phyloP scores from a whole-genome alignment of 768 basidiomycete genomes.

The Gautieria morchelliformis region DNA sequence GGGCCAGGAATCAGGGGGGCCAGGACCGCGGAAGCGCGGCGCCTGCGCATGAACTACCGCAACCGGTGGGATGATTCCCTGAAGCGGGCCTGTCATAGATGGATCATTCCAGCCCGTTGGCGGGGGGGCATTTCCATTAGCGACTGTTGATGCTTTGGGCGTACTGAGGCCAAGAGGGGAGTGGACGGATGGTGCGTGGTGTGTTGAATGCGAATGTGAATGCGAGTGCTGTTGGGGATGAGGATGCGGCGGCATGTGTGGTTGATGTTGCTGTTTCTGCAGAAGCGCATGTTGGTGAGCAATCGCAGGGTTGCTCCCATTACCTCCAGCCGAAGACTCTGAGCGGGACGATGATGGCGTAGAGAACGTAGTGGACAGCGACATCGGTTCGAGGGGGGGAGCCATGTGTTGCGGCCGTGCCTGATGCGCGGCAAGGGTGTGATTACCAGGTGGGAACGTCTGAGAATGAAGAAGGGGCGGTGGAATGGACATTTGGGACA shows the following conservation, averaged over 20 bases:
- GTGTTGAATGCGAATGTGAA: slow-evolving; percentile 1
- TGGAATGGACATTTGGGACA: slow-evolving; percentile 15
- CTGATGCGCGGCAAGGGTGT: slow-evolving; percentile 16
- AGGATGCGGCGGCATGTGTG: neutral
- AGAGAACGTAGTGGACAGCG: neutral
- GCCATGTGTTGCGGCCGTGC: slow-evolving; percentile 15
- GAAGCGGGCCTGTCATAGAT: neutral
- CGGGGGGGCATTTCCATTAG: neutral
- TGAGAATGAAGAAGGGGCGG: slow-evolving; percentile 14
- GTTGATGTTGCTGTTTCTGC: slow-evolving; percentile 1
- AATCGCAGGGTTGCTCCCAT: neutral
- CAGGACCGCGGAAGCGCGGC: neutral
- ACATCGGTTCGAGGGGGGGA: neutral
- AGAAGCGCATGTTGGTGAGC: neutral
- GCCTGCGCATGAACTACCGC: neutral
- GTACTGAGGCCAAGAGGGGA: neutral
- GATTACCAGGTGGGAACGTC: slow-evolving; percentile 15
- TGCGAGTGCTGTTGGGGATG: neutral
- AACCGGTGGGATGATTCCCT: neutral
- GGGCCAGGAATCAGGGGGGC: neutral
- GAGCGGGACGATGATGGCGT: neutral
- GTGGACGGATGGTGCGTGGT: neutral
- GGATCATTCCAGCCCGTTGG: neutral
- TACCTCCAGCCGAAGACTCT: neutral
- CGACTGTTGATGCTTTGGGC: neutral